phyloP scores from a whole-genome alignment of 2,329 filamentous ascomycete species.

The Fusarium mangiferae region DNA sequence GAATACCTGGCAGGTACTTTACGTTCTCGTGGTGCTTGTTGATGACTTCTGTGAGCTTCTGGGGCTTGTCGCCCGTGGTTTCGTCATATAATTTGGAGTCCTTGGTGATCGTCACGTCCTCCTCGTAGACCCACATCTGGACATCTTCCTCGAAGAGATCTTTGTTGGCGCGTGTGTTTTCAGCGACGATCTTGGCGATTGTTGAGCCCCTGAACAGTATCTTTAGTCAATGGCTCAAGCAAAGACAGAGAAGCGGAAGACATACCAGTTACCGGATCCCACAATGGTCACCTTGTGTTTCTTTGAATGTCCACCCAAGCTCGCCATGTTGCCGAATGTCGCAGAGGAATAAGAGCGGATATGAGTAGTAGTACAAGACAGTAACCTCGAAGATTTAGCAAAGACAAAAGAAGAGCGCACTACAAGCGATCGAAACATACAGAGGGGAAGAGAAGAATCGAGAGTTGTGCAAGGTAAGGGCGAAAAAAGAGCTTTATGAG shows the following conservation, averaged over 20 bases:
- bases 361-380: conserved; percentile 11
- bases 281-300: conserved; percentile 95
- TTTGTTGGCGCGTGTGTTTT: conserved; percentile 83
- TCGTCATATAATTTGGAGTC: conserved; percentile 78
- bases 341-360: conserved; percentile 29
- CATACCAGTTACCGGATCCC: conserved; percentile 94
- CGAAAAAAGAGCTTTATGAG: conserved; percentile 35
- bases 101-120: conserved; percentile 80
- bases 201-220: conserved; percentile 81
- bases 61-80: conserved; percentile 70
- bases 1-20: conserved; percentile 94
- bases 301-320: conserved; percentile 64
- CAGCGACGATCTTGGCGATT: conserved; percentile 95
- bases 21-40: conserved; percentile 95
- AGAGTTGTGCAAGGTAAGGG: conserved; percentile 3
- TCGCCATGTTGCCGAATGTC: conserved; percentile 48
- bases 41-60: conserved; percentile 92
- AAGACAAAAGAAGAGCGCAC: conserved; percentile 25
- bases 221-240: not conserved
- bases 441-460: not conserved
- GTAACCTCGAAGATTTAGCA: conserved; percentile 21
- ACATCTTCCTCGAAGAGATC: conserved; percentile 88
- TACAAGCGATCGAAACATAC: conserved; percentile 42
- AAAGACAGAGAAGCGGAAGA: not conserved
- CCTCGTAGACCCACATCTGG: conserved; percentile 99